Evolutionary conservation across 2,329 filamentous ascomycete species (phyloP).

Genomic region (Aureobasidium sp.): DNA sequence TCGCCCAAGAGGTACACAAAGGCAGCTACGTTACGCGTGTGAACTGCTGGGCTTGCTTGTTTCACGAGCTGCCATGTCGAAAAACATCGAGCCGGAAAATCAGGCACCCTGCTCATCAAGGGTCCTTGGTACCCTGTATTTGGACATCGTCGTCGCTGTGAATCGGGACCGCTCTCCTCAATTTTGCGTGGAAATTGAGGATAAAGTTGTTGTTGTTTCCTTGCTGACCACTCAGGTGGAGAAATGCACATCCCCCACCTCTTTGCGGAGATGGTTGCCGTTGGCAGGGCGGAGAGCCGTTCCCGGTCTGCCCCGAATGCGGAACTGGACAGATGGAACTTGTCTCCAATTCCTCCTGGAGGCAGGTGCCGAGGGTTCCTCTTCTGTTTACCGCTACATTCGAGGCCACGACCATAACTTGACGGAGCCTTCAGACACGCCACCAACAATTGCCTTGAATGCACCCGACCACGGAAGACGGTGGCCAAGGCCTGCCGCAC

Average conservation of each 20-base stretch:
- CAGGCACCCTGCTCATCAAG: background rate
- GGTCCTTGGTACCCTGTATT: background rate
- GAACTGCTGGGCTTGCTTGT: background rate
- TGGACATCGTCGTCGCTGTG: background rate
- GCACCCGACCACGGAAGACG: too few relatives aligned
- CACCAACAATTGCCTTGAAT: too few relatives aligned
- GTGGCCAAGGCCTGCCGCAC: too few relatives aligned
- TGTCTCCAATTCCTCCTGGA: background rate
- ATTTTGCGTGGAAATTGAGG: background rate
- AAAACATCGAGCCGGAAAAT: slow-evolving; percentile 1
- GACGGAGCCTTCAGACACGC: background rate
- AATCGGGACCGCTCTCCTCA: too few relatives aligned
- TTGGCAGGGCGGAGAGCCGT: background rate
- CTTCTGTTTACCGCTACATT: background rate
- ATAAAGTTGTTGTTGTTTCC: background rate
- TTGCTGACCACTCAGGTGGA: slow-evolving; percentile 9
- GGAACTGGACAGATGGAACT: slow-evolving; percentile 5
- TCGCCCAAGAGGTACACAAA: background rate
- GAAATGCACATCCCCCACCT: background rate
- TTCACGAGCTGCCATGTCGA: background rate
- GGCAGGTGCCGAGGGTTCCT: background rate
- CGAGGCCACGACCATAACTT: background rate
- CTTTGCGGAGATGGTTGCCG: background rate
- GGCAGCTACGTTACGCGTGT: slow-evolving; percentile 2
- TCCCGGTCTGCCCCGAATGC: background rate